Base-by-base conservation (phyloP, 2,329 filamentous ascomycete species). In the Pleurostoma richardsiae region DNA sequence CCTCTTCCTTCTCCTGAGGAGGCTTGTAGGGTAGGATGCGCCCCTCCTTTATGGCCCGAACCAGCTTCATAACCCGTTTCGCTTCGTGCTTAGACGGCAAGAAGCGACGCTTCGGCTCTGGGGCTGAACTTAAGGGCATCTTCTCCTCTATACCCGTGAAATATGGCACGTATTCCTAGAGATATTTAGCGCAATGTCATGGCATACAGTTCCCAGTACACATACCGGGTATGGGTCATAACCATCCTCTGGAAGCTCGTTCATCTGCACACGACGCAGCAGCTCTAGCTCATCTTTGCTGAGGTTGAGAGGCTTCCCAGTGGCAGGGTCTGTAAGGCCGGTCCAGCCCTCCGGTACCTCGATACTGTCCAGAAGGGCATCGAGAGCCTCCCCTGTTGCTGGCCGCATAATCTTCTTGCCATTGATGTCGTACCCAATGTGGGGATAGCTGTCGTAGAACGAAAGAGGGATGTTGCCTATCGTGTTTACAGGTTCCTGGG, bases 391-490 rank as follows among this genome's bases (percentile, higher is more conserved):
- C 44, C 92, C 92, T 56, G 90, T 92, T 4, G 95, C 94, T 5
- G 94, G 94, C 44, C 94, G 86, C 84, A 96, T 88, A 54, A 99
- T 96, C 68, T 88, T 95, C 79, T 95, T 96, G 66, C 94, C 94
- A 66, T 99, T 95, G 72, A 99, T 97, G 59, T 96, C 89, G 70
- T 99, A 99, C 49, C 94, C 94, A 63, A 99, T 96, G 65, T 99
- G 94, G 43, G 94, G 94, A 64, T 96, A 99, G 33, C 89, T 87
- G 65, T 99, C 94, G 73, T 99, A 99, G 70, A 96, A 97, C 3
- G 88, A 86, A 43, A 97, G 73, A 4, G 91, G 89, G 50, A 99
- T 99, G 63, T 97, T 78, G 56, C 94, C 95, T 59, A 99, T 96
- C 0, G 94, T 97, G 70, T 99, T 99, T 44, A 76, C 77, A 29